Evolutionary conservation across 1,284 basidiomycete species (phyloP).

Genomic region (Abortiporus biennis): DNA sequence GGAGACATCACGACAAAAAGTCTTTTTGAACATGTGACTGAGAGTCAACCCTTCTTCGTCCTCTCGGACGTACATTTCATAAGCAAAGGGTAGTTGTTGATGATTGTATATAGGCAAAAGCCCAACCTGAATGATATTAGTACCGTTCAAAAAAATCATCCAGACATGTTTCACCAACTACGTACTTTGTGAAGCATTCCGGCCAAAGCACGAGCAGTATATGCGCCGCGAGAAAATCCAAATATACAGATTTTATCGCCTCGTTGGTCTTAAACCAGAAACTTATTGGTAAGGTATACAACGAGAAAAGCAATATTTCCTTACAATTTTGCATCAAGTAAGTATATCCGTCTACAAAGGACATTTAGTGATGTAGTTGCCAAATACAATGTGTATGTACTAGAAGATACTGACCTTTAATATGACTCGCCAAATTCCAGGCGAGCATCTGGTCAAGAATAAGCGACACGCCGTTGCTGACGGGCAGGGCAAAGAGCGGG

Average conservation of each 20-base stretch:
- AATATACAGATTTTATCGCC: constrained; percentile 30
- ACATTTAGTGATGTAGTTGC: constrained; percentile 5
- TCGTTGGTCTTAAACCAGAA: constrained; percentile 13
- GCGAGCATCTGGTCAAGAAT: constrained; percentile 25
- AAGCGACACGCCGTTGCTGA: constrained; percentile 16
- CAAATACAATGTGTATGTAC: not conserved
- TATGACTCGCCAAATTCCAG: constrained; percentile 23
- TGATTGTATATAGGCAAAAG: constrained; percentile 17
- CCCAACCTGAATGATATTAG: constrained; percentile 20
- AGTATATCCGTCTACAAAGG: constrained; percentile 28
- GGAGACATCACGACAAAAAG: constrained; percentile 25
- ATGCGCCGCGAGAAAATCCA: constrained; percentile 38
- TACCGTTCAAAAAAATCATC: not conserved
- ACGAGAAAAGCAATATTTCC: constrained; percentile 2
- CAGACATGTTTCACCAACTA: not conserved
- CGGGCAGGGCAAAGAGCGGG: constrained; percentile 14
- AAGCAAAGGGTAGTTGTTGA: constrained; percentile 17
- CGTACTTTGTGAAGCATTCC: constrained; percentile 35
- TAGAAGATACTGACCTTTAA: constrained; percentile 10
- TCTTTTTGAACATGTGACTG: constrained; percentile 26
- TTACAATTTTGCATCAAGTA: constrained; percentile 30
- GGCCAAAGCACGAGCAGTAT: constrained; percentile 38
- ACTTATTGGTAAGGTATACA: not conserved
- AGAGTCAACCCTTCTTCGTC: constrained; percentile 18
- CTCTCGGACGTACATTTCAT: constrained; percentile 28